phyloP scores from a whole-genome alignment of 1,139 yeast genomes.

The Magnusiomyces tetraspermus region DNA sequence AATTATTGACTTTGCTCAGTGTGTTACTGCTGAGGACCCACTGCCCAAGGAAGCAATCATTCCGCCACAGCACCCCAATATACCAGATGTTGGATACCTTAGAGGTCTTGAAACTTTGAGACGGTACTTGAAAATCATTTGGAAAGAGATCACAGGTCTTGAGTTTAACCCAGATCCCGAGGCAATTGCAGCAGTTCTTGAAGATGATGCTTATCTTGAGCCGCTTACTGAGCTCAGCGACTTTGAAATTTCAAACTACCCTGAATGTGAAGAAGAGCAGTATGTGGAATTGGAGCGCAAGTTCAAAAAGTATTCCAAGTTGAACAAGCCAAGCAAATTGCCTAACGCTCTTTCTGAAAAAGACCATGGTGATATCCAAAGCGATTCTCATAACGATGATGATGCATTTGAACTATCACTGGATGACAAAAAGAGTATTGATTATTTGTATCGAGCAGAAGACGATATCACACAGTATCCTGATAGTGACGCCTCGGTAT shows the following conservation, averaged over 20 bases:
- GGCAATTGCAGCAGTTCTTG: not conserved
- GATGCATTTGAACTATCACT: no score
- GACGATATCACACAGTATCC: not conserved
- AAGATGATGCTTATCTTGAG: not conserved
- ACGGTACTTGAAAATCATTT: slow-evolving; percentile 41
- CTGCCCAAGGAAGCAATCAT: slow-evolving; percentile 37
- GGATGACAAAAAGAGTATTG: no score
- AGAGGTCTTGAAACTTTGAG: slow-evolving; percentile 67
- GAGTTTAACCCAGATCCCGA: slow-evolving; percentile 2
- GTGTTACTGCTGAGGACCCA: slow-evolving; percentile 61
- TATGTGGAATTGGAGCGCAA: not conserved
- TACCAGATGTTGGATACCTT: slow-evolving; percentile 74
- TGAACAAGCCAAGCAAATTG: no score
- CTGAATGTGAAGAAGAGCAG: not conserved
- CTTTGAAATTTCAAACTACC: not conserved
- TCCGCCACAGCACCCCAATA: slow-evolving; percentile 60
- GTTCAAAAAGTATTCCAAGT: not conserved
- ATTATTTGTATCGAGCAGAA: not conserved
- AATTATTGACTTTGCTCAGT: slow-evolving; percentile 92
- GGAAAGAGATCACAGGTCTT: slow-evolving; percentile 22
- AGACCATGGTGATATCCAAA: no score
- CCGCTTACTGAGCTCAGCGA: not conserved
- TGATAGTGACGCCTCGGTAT: not conserved
- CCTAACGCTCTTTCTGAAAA: no score
- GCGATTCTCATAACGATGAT: no score